Evolutionary conservation across 208 protist genomes (phyloP).

Genomic region (Novymonas esmeraldas): DNA sequence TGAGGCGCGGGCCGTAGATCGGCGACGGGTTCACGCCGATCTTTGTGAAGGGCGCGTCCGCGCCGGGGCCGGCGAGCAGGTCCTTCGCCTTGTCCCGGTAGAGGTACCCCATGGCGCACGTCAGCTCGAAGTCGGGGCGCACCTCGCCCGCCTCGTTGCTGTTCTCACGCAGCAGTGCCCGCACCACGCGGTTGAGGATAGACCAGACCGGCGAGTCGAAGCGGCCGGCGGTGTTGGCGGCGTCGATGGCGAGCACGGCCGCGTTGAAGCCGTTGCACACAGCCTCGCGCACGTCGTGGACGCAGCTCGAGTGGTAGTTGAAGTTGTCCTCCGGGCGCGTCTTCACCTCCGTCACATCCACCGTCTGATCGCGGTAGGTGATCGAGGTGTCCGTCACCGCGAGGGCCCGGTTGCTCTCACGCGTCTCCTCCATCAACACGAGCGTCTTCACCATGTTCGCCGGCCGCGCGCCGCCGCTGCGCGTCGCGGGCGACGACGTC

Average conservation of each 20-base stretch:
- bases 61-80: slow-evolving; percentile 39
- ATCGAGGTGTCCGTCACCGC: slow-evolving; percentile 33
- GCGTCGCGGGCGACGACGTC: not conserved
- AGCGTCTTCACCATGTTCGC: slow-evolving; percentile 65
- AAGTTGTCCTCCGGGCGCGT: slow-evolving; percentile 51
- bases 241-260: slow-evolving; percentile 66
- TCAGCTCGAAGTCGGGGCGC: slow-evolving; percentile 48
- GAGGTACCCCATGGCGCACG: slow-evolving; percentile 68
- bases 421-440: slow-evolving; percentile 62
- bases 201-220: slow-evolving; percentile 77
- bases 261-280: slow-evolving; percentile 74
- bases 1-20: slow-evolving; percentile 74
- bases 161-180: slow-evolving; percentile 51
- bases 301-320: slow-evolving; percentile 59
- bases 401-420: slow-evolving; percentile 38
- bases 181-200: slow-evolving; percentile 63
- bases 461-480: slow-evolving; percentile 3
- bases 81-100: slow-evolving; percentile 74
- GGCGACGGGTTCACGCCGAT: slow-evolving; percentile 71
- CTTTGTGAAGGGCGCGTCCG: slow-evolving; percentile 46
- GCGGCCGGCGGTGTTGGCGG: slow-evolving; percentile 48
- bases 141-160: slow-evolving; percentile 24
- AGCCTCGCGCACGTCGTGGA: slow-evolving; percentile 51
- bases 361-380: slow-evolving; percentile 37
- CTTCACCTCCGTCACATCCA: slow-evolving; percentile 60